Evolutionary conservation across 2,329 filamentous ascomycete genomes (phyloP).

Genomic region (Ophiostoma sp.): DNA sequence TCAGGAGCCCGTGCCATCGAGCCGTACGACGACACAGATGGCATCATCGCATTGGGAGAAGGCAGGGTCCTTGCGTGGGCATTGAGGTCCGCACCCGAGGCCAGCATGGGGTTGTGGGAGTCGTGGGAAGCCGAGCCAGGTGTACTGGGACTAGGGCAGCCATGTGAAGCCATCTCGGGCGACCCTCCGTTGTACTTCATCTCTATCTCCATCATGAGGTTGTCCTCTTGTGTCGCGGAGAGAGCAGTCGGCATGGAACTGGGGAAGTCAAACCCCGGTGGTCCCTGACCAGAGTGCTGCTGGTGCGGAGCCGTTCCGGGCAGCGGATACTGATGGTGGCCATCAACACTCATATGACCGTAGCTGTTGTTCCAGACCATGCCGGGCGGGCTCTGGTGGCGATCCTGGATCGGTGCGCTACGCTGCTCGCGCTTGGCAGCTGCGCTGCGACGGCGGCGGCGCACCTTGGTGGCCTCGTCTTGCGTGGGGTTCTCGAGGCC

Average conservation of each 20-base stretch:
- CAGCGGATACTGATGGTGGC: conserved; percentile 17
- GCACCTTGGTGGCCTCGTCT: conserved; percentile 37
- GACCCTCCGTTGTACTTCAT: background rate
- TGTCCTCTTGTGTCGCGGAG: background rate
- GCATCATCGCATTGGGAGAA: background rate
- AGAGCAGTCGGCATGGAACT: background rate
- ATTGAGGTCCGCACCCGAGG: background rate
- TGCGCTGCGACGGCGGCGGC: conserved; percentile 40
- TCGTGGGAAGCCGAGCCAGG: conserved; percentile 1
- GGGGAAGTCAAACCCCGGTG: background rate
- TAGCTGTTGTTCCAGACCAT: conserved; percentile 11
- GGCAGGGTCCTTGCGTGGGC: background rate
- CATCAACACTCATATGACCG: background rate
- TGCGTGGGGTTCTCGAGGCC: conserved; percentile 44
- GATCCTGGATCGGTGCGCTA: background rate
- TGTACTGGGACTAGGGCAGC: background rate
- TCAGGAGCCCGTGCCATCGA: background rate
- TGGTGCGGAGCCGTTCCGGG: background rate
- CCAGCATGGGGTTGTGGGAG: background rate
- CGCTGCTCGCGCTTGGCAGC: conserved; percentile 20
- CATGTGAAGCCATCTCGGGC: background rate
- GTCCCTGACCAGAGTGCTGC: background rate
- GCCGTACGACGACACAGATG: background rate
- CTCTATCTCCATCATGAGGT: background rate
- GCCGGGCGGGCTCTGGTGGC: background rate